These are phyloP conservation scores for Pythium rishiriense DNA, from an alignment of 352 stramenopile genomes.

Conservation along the genomic window DNA sequence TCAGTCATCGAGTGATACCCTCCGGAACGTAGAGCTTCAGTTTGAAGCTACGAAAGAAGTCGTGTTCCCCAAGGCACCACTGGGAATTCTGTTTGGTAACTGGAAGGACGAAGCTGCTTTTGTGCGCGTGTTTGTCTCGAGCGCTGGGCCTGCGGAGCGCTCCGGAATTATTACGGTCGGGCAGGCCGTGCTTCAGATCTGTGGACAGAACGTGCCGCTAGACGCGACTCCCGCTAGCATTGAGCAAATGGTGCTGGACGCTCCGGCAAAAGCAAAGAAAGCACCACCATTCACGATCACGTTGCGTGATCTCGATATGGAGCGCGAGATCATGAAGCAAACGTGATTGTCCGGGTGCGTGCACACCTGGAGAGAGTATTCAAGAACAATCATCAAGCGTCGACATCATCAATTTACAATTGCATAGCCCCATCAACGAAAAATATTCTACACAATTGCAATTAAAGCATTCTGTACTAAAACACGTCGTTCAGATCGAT, in stretches of 20 bases:
- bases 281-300: slow-evolving; percentile 56
- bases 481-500: slow-evolving; percentile 37
- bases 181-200: slow-evolving; percentile 78
- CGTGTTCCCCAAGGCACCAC: slow-evolving; percentile 57
- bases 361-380: too few relatives aligned
- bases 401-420: too few relatives aligned
- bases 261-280: slow-evolving; percentile 11
- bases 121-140: slow-evolving; percentile 82
- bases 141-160: slow-evolving; percentile 66
- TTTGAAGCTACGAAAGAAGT: slow-evolving; percentile 47
- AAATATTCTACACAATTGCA: too few relatives aligned
- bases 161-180: slow-evolving; percentile 56
- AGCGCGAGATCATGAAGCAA: slow-evolving; percentile 71
- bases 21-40: slow-evolving; percentile 12
- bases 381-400: too few relatives aligned
- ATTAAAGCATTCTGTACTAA: too few relatives aligned
- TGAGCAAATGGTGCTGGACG: slow-evolving; percentile 71
- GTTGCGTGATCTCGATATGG: slow-evolving; percentile 77
- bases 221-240: slow-evolving; percentile 55
- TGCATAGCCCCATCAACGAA: too few relatives aligned
- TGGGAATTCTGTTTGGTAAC: slow-evolving; percentile 85
- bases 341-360: too few relatives aligned
- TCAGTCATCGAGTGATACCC: background rate
- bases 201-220: slow-evolving; percentile 56
- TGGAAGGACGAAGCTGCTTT: slow-evolving; percentile 78